Percentiles rank a stretch among this genome's conserved stretches.
Conservation (phyloP, 257 asterid genomes). For the Solanum sejunctum region DNA sequence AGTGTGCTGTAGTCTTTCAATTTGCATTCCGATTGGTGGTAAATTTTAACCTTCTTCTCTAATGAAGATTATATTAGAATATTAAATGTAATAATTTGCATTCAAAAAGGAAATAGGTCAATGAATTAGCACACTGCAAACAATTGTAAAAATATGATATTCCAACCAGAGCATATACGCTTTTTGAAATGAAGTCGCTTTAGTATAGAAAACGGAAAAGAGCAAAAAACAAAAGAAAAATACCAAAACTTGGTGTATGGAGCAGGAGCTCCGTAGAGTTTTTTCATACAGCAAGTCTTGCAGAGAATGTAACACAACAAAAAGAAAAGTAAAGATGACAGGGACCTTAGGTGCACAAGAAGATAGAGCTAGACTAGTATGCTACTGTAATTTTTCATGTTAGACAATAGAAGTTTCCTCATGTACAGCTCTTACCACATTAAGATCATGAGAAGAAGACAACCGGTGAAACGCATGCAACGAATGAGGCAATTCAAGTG, state of each 20-base stretch:
- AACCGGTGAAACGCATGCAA: conserved; percentile 67
- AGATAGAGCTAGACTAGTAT: background rate
- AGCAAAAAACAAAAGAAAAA: background rate
- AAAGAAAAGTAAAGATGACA: background rate
- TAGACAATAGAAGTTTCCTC: background rate
- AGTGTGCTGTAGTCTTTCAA: background rate
- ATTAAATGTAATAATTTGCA: background rate
- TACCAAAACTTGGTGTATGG: background rate
- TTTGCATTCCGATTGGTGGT: background rate
- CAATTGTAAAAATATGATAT: background rate
- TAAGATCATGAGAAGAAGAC: conserved; percentile 45
- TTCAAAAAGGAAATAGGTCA: background rate
- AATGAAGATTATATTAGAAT: background rate
- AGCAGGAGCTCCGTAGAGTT: background rate
- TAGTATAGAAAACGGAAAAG: background rate
- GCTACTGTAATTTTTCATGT: background rate
- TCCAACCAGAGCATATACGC: background rate
- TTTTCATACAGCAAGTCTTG: background rate
- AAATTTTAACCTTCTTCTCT: background rate
- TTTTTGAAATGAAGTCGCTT: background rate
- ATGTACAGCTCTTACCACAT: conserved; percentile 29
- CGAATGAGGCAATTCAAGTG: conserved; percentile 81
- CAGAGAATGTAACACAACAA: background rate
- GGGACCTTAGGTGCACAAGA: background rate
- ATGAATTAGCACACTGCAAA: background rate